Evolutionary conservation across 148 eudicot genomes (phyloP), one percentile per base, ranked within the genome.

Genomic region (Camellia japonica): DNA sequence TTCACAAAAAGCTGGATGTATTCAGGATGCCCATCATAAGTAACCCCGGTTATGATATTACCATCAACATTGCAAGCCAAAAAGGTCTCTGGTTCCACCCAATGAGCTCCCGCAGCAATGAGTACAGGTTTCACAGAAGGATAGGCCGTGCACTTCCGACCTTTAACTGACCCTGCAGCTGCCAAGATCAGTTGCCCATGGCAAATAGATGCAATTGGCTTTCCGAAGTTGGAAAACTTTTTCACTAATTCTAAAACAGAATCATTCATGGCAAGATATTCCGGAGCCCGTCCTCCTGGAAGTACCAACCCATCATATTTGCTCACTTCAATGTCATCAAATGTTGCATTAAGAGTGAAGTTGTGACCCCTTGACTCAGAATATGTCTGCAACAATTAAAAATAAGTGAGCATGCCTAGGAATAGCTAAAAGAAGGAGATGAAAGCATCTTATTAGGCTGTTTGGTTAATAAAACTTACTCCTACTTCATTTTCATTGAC

Each of bases 251-350:
- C 87, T 52, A 83, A 3, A 19, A 96, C 92, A 71, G 94, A 82
- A 59, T 85, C 91, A 78, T 94, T 80, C 84, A 94, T 85, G 9
- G 98, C 90, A 75, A 96, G 97, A 87, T 96, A 96, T 78, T 96
- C 99, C 9, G 99, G 95, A 68, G 98, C 91, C 76, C 99, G 87
- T 61, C 97, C 99, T 30, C 99, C 99, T 8, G 98, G 98, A 85
- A 96, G 82, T 68, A 94, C 84, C 82, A 96, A 81, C 1, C 99
- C 99, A 81, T 96, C 97, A 78, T 96, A 96, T 58, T 79, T 83
- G 86, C 82, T 84, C 23, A 89, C 87, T 58, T 92, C 94, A 71
- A 92, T 83, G 66, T 90, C 97, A 80, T 89, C 89, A 80, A 92
- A 96, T 56, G 93, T 91, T 64, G 99, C 99, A 86, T 96, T 96